Evolutionary conservation across 2,329 filamentous ascomycete genomes (phyloP).

Genomic region (Colletotrichum lupini): DNA sequence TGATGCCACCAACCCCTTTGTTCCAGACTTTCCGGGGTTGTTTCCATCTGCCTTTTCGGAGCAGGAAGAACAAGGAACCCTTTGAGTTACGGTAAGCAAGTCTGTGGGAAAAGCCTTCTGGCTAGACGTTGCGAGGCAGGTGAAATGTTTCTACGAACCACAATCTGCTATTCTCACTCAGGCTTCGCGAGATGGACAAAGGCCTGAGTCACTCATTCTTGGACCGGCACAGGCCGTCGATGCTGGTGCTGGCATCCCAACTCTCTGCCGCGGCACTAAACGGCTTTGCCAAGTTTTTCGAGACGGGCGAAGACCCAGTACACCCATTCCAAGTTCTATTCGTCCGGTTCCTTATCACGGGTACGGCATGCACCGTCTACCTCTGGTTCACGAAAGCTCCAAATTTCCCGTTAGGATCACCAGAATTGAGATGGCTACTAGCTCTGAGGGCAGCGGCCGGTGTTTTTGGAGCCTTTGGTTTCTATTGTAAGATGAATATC

Average conservation of each 20-base stretch:
- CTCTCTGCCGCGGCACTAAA: constrained; percentile 25
- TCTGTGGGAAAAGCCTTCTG: neutral
- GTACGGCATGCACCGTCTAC: neutral
- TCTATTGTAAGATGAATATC: constrained; percentile 16
- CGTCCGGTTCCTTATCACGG: constrained; percentile 29
- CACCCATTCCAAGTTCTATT: constrained; percentile 29
- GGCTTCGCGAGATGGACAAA: constrained; percentile 7
- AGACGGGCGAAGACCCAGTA: constrained; percentile 21
- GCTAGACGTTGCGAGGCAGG: neutral
- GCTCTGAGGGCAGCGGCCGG: constrained; percentile 19
- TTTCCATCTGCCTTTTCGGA: neutral
- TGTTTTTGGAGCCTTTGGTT: constrained; percentile 15
- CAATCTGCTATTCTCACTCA: neutral
- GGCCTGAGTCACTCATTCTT: constrained; percentile 12
- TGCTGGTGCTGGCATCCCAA: constrained; percentile 18
- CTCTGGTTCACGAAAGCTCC: constrained; percentile 3
- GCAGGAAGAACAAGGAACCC: constrained; percentile 1
- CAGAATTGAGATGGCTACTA: constrained; percentile 15
- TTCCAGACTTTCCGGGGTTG: neutral
- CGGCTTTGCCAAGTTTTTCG: constrained; percentile 21
- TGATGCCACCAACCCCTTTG: neutral
- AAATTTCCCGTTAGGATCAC: neutral
- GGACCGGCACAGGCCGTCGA: constrained; percentile 24
- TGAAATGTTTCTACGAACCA: neutral
- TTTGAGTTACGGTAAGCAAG: neutral